These are phyloP conservation scores for Fusarium lateritium DNA, from an alignment of 2,329 filamentous ascomycete species.

Conservation along the genomic window DNA sequence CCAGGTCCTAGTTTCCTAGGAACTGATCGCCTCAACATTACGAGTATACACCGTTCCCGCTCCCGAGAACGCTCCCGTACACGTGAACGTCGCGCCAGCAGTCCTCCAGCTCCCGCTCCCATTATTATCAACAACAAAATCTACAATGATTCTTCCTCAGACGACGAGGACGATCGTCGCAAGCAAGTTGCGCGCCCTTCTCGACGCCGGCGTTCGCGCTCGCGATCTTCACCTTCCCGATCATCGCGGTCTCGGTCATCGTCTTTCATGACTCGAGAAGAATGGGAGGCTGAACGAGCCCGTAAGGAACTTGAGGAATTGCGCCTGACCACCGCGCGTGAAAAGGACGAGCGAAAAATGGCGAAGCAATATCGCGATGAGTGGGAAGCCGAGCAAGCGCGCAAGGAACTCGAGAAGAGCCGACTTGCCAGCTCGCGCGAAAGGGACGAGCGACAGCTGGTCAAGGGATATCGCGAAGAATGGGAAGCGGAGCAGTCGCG, in stretches of 20 bases:
- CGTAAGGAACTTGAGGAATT: conserved; percentile 63
- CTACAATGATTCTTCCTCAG: conserved; percentile 65
- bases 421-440: conserved; percentile 59
- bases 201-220: conserved; percentile 50
- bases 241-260: conserved; percentile 55
- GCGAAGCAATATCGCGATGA: conserved; percentile 61
- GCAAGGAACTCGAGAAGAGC: conserved; percentile 62
- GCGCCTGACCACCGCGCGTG: conserved; percentile 58
- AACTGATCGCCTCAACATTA: conserved; percentile 62
- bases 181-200: conserved; percentile 49
- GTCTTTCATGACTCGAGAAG: conserved; percentile 60
- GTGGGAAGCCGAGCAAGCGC: conserved; percentile 57
- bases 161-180: conserved; percentile 52
- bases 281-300: conserved; percentile 58
- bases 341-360: conserved; percentile 54
- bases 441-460: conserved; percentile 53
- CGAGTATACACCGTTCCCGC: conserved; percentile 57
- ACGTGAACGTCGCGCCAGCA: conserved; percentile 62
- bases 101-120: conserved; percentile 58
- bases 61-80: conserved; percentile 62
- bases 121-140: conserved; percentile 73
- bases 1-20: conserved; percentile 60
- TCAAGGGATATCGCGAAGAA: conserved; percentile 61
- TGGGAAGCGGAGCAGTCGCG: conserved; percentile 53
- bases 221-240: conserved; percentile 54